Evolutionary conservation across 495 filamentous ascomycete genomes (phyloP), one percentile per base, ranked within the genome.

Genomic region (Aspergillus mulundensis): DNA sequence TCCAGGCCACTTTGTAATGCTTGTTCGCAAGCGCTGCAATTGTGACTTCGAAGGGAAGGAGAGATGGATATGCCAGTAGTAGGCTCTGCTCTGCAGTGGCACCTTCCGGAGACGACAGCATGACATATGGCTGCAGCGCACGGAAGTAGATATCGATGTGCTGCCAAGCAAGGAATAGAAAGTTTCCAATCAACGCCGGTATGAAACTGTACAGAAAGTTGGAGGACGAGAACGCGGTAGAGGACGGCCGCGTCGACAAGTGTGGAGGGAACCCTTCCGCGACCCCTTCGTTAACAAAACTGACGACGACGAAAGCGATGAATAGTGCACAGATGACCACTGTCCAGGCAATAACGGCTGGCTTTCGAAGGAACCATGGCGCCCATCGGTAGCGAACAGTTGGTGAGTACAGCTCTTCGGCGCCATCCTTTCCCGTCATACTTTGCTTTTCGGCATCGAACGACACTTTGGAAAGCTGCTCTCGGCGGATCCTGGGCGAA

Each of bases 171-270:
- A 96, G 85, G 70, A 89, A 91, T 21, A 91, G 69, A 23, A 90
- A 53, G 61, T 87, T 87, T 19, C 87, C 91, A 15, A 95, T 76
- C 1, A 91, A 54, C 1, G 85, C 83, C 0, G 91, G 91, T 49
- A 96, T 59, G 66, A 96, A 94, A 66, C 84, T 86, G 76, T 89
- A 96, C 48, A 95, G 71, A 74, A 96, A 96, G 70, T 95, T 87
- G 44, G 91, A 88, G 2, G 89, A 72, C 5, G 89, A 94, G 66
- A 92, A 96, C 32, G 86, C 89, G 32, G 72, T 74, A 0, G 71
- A 61, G 12, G 77, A 79, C 7, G 89, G 85, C 0, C 77, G 74
- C 0, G 87, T 82, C 5, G 74, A 71, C 2, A 95, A 69, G 20
- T 73, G 70, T 12, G 91, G 90, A 14, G 77, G 70, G 70, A 95